These are phyloP conservation scores for Termitomyces sp. DNA, from an alignment of 768 basidiomycete species.

Conservation along the genomic window DNA sequence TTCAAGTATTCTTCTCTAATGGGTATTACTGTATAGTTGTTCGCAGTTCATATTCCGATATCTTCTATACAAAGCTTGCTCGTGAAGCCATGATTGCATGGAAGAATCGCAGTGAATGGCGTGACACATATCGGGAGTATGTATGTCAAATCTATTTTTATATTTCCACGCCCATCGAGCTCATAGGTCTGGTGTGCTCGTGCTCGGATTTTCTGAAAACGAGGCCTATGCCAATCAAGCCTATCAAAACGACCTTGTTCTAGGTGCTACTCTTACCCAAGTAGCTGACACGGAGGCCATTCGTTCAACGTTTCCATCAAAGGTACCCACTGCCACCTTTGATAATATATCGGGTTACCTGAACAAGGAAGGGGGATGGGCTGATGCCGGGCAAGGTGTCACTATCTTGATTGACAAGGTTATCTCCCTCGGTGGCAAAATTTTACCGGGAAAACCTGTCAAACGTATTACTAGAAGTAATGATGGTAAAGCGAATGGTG, in stretches of 20 bases:
- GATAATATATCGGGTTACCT: conserved; percentile 49
- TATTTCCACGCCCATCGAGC: neutral
- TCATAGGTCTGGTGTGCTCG: conserved; percentile 63
- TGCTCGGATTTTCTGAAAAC: conserved; percentile 35
- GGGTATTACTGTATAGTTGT: conserved; percentile 44
- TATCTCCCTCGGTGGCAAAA: conserved; percentile 48
- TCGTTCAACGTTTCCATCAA: conserved; percentile 42
- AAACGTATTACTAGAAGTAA: conserved; percentile 35
- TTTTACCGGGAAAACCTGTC: conserved; percentile 57
- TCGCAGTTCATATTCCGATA: conserved; percentile 66
- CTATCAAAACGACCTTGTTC: conserved; percentile 55
- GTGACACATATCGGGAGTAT: conserved; percentile 80
- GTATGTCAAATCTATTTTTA: conserved; percentile 40
- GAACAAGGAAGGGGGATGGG: conserved; percentile 84
- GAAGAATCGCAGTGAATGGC: conserved; percentile 63
- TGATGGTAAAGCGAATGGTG: conserved; percentile 47
- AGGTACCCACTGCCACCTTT: conserved; percentile 31
- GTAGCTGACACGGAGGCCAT: conserved; percentile 35
- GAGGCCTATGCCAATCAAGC: conserved; percentile 45
- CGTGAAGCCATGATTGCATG: conserved; percentile 74
- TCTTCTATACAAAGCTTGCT: conserved; percentile 65
- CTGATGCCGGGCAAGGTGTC: conserved; percentile 66
- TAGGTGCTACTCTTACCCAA: conserved; percentile 46
- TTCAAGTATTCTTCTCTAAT: neutral
- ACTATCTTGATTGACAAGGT: conserved; percentile 51